Percentiles rank a stretch among this genome's conserved stretches.
Evolutionary conservation across 305 asterid species (phyloP).

Genomic region (Fraxinus floribunda): DNA sequence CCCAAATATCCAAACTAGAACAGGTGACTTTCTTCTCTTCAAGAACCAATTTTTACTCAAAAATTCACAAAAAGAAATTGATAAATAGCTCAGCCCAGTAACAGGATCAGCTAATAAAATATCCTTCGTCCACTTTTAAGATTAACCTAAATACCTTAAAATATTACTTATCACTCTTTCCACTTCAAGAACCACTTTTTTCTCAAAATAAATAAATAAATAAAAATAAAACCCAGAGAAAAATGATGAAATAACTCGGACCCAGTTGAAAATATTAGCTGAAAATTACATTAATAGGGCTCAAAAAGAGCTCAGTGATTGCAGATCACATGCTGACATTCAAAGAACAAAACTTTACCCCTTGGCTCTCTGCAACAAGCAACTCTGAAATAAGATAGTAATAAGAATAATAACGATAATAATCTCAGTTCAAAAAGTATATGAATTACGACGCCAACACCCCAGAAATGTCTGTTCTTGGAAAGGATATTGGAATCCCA

Average conservation of each 20-base stretch:
- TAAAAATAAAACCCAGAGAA: conserved; percentile 24
- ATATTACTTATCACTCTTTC: conserved; percentile 25
- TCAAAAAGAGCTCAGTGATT: conserved; percentile 31
- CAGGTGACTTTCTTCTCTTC: conserved; percentile 16
- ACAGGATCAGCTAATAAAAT: conserved; percentile 17
- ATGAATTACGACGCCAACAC: conserved; percentile 23
- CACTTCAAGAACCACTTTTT: conserved; percentile 22
- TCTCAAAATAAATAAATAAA: not conserved
- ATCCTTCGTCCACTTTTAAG: conserved; percentile 4
- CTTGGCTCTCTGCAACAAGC: conserved; percentile 28
- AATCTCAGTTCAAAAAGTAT: conserved; percentile 22
- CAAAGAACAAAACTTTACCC: conserved; percentile 27
- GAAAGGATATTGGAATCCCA: conserved; percentile 42
- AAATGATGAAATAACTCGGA: conserved; percentile 24
- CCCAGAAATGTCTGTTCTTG: conserved; percentile 32
- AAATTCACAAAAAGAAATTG: not conserved
- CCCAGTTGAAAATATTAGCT: conserved; percentile 34
- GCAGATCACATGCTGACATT: conserved; percentile 51
- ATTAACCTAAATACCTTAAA: conserved; percentile 20
- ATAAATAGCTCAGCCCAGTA: not conserved
- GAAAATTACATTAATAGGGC: conserved; percentile 29
- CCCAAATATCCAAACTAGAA: conserved; percentile 23
- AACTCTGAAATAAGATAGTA: conserved; percentile 32
- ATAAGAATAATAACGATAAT: conserved; percentile 1
- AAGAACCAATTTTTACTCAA: conserved; percentile 29